phyloP scores from a whole-genome alignment of 106 monocot species.

The Dendrobium officinale region DNA sequence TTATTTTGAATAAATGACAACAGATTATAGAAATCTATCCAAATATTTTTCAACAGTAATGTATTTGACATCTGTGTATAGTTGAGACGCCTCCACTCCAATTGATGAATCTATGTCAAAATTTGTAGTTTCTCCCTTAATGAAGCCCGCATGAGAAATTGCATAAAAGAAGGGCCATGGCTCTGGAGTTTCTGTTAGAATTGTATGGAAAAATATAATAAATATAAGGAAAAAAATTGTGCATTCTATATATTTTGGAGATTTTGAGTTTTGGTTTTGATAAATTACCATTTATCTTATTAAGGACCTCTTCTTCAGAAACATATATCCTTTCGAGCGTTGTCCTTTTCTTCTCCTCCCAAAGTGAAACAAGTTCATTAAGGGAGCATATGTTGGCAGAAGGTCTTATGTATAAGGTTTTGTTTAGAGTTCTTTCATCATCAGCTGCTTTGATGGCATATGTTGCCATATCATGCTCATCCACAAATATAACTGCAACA shows the following conservation, averaged over 20 bases:
- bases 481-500: slow-evolving; percentile 6
- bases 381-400: not conserved
- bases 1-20: not conserved
- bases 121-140: slow-evolving; percentile 11
- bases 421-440: slow-evolving; percentile 9
- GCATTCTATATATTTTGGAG: not conserved
- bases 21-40: not conserved
- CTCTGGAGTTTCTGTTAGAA: not conserved
- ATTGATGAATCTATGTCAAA: slow-evolving; percentile 14
- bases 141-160: slow-evolving; percentile 5
- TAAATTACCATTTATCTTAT: slow-evolving; percentile 7
- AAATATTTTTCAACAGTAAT: slow-evolving; percentile 13
- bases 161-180: not conserved
- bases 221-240: no score
- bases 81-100: slow-evolving; percentile 10
- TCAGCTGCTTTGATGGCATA: slow-evolving; percentile 1
- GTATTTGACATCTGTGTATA: slow-evolving; percentile 11
- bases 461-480: slow-evolving; percentile 6
- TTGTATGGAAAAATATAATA: not conserved
- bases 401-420: slow-evolving; percentile 11
- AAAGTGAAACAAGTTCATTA: slow-evolving; percentile 7
- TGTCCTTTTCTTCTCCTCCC: slow-evolving; percentile 1
- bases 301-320: slow-evolving; percentile 3
- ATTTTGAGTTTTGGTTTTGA: not conserved
- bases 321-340: slow-evolving; percentile 12